These are phyloP conservation scores for Cyberlindnera maclurae DNA, from an alignment of 805 yeast species.

Conservation along the genomic window DNA sequence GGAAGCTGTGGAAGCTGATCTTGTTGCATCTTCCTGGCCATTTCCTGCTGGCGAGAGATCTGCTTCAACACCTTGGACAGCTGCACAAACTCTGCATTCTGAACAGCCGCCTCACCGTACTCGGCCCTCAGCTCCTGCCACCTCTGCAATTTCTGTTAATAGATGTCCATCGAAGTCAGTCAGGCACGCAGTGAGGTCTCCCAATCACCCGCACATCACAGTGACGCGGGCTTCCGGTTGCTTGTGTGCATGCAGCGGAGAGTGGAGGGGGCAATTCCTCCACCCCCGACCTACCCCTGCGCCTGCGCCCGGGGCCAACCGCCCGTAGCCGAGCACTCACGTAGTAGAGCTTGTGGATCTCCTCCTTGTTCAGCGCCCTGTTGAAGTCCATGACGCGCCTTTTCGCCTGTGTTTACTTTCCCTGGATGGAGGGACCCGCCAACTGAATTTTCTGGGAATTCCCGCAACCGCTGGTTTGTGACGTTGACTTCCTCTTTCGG, in stretches of 20 bases:
- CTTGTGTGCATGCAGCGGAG: neutral
- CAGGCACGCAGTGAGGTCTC: neutral
- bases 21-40: conserved; percentile 24
- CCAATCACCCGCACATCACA: too few species aligned
- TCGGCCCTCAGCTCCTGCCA: conserved; percentile 52
- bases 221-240: neutral
- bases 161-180: neutral
- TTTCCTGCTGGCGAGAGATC: conserved; percentile 33
- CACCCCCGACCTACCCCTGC: too few species aligned
- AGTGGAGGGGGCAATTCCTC: too few species aligned
- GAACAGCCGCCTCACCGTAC: conserved; percentile 46
- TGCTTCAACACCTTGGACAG: conserved; percentile 43
- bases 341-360: conserved; percentile 22
- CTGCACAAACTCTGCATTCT: conserved; percentile 52
- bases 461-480: neutral
- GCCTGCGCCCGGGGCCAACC: too few species aligned
- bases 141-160: conserved; percentile 28
- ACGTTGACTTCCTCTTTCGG: too few species aligned
- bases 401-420: neutral
- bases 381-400: conserved; percentile 17
- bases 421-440: too few species aligned
- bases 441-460: too few species aligned
- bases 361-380: conserved; percentile 21
- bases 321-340: conserved; percentile 10
- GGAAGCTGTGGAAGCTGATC: conserved; percentile 21